Conservation (phyloP, 441 rosid species). For the Croton laevigatus region DNA sequence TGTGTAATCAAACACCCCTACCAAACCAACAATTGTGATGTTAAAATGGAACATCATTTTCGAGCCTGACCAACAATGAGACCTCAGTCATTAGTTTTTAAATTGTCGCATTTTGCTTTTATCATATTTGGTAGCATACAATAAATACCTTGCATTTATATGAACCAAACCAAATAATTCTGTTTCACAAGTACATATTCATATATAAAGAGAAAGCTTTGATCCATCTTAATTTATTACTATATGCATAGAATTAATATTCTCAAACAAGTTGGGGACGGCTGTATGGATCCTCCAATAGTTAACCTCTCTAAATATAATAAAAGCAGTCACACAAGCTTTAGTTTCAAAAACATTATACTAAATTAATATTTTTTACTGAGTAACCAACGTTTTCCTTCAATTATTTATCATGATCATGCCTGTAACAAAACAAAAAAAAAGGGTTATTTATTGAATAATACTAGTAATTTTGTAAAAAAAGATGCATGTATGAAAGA, state of each 20-base stretch:
- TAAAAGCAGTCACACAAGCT: no score
- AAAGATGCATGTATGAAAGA: not conserved
- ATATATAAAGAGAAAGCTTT: no score
- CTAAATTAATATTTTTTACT: not conserved
- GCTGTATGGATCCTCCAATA: no score
- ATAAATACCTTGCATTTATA: constrained; percentile 4
- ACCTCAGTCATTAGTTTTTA: not conserved
- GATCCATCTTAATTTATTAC: not conserved
- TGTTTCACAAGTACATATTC: no score
- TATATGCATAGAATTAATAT: not conserved
- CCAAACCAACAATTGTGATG: constrained; percentile 8
- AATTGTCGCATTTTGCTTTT: not conserved
- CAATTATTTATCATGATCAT: constrained; percentile 13
- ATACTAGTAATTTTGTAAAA: no score
- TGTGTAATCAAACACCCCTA: not conserved
- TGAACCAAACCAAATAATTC: not conserved
- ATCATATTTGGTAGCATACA: not conserved
- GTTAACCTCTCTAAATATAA: no score
- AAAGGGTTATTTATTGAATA: not conserved
- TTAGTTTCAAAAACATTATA: not conserved
- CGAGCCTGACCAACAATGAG: not conserved
- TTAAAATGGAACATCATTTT: constrained; percentile 19
- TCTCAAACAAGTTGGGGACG: no score
- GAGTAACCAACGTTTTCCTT: not conserved
- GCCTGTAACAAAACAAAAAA: constrained; percentile 23